Evolutionary conservation across 768 basidiomycete genomes (phyloP).

Genomic region (Pleurotus tuber-regium): DNA sequence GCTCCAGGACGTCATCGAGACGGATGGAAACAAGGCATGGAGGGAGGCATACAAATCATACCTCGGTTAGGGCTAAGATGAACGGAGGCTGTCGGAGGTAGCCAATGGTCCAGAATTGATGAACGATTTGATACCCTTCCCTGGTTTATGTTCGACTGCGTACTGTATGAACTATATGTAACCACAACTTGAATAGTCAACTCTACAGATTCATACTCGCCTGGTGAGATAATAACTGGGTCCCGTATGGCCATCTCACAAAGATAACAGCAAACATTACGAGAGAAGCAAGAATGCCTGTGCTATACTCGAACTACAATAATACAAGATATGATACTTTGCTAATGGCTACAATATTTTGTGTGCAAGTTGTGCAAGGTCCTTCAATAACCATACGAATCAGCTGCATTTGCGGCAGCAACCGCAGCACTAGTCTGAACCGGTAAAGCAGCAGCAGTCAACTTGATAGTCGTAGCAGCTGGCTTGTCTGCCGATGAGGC

Average conservation of each 20-base stretch:
- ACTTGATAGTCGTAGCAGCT: slow-evolving; percentile 9
- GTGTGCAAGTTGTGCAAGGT: neutral
- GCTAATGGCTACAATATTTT: neutral
- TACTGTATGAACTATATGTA: neutral
- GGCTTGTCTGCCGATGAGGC: neutral
- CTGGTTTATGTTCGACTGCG: too few species aligned
- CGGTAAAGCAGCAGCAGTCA: neutral
- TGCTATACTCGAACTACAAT: neutral
- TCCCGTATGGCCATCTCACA: neutral
- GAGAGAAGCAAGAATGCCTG: neutral
- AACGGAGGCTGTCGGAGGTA: neutral
- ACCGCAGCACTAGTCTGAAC: neutral
- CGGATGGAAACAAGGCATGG: slow-evolving; percentile 56
- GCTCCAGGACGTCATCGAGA: slow-evolving; percentile 57
- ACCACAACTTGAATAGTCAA: too few species aligned
- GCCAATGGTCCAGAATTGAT: neutral
- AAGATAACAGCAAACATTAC: neutral
- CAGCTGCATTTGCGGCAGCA: slow-evolving; percentile 7
- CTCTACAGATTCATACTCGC: too few species aligned
- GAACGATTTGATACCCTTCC: neutral
- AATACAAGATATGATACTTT: neutral
- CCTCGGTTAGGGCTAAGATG: slow-evolving; percentile 14
- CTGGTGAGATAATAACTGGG: too few species aligned
- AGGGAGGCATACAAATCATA: slow-evolving; percentile 35
- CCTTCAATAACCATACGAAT: neutral